Evolutionary conservation across 495 filamentous ascomycete species (phyloP), one percentile per base, ranked within the genome.

Genomic region (Podospora appendiculata): DNA sequence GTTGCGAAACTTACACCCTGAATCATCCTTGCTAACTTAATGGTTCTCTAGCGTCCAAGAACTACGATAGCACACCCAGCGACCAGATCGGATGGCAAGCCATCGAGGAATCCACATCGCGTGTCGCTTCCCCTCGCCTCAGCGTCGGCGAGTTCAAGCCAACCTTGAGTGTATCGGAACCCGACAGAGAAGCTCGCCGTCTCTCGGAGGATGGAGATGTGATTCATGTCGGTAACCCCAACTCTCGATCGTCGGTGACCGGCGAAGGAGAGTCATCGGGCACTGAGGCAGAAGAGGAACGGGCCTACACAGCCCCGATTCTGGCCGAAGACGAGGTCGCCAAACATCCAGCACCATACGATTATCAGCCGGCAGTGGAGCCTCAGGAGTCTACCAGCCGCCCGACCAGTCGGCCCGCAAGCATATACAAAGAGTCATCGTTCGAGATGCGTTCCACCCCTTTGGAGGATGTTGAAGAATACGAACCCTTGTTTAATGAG

Each of bases 401-500:
- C 46, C 86, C 87, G 2, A 77, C 81, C 34, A 95, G 89, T 68
- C 72, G 88, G 60, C 82, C 85, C 34, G 67, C 77, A 33, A 91
- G 87, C 62, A 34, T 74, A 32, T 69, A 74, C 55, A 73, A 66
- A 45, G 68, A 70, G 42, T 48, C 62, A 0, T 60, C 59, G 13
- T 64, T 60, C 34, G 71, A 74, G 38, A 69, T 83, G 35, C 80
- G 83, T 51, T 60, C 75, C 36, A 89, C 87, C 0, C 88, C 90
- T 12, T 72, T 97, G 8, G 89, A 96, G 63, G 84, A 95, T 59
- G 86, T 94, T 0, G 87, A 94, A 51, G 92, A 96, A 63, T 96
- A 96, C 62, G 93, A 96, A 64, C 94, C 93, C 2, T 68, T 99
- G 17, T 97, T 99, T 66, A 86, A 87, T 3, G 92, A 97, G 32